Conservation (phyloP, 1,284 basidiomycete species). For the Hortiboletus rubellus region DNA sequence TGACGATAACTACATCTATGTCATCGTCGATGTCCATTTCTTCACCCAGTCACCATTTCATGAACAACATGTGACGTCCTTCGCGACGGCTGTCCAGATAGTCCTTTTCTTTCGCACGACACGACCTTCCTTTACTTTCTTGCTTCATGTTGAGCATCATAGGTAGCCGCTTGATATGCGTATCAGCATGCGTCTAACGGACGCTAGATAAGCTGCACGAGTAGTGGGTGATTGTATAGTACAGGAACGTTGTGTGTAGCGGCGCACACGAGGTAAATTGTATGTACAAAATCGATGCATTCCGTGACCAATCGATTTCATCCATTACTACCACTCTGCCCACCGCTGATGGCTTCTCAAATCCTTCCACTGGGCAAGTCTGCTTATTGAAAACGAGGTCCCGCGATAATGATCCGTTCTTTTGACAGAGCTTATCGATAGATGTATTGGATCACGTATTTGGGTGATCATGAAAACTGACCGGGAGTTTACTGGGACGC, state of each 20-base stretch:
- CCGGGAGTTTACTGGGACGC: slow-evolving; percentile 93
- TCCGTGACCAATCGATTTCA: slow-evolving; percentile 1
- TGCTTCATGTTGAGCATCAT: slow-evolving; percentile 25
- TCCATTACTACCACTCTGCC: slow-evolving; percentile 5
- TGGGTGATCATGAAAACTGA: slow-evolving; percentile 98
- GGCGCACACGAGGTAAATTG: slow-evolving; percentile 5
- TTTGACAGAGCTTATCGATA: slow-evolving; percentile 81
- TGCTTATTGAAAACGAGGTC: neutral
- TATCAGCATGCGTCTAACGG: slow-evolving; percentile 37
- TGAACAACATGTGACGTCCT: slow-evolving; percentile 21
- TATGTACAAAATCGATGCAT: slow-evolving; percentile 1
- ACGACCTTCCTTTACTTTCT: slow-evolving; percentile 14
- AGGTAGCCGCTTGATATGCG: slow-evolving; percentile 17
- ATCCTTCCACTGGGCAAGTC: slow-evolving; percentile 55
- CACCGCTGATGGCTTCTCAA: slow-evolving; percentile 56
- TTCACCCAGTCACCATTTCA: slow-evolving; percentile 21
- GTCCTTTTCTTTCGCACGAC: slow-evolving; percentile 12
- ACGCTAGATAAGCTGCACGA: slow-evolving; percentile 24
- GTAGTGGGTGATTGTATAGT: slow-evolving; percentile 21
- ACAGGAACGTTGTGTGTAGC: slow-evolving; percentile 17
- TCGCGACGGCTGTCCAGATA: slow-evolving; percentile 12
- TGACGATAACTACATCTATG: slow-evolving; percentile 7
- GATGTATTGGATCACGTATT: slow-evolving; percentile 91
- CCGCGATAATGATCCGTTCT: slow-evolving; percentile 2
- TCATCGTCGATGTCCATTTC: slow-evolving; percentile 3